Base-by-base conservation (phyloP, 768 basidiomycete genomes). In the Gymnopilus dilepis region DNA sequence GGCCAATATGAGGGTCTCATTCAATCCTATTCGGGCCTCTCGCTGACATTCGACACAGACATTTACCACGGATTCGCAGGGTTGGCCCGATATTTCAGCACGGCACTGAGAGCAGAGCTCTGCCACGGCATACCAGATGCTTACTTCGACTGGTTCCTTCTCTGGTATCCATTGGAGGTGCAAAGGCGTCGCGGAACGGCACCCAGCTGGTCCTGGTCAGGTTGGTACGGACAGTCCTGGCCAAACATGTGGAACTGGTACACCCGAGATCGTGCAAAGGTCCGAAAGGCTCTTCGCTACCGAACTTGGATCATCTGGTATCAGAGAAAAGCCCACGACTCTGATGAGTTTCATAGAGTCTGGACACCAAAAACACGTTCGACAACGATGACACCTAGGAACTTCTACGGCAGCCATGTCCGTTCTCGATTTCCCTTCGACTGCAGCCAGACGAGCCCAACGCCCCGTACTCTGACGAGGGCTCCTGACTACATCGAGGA, bases 261-360 rank as follows among this genome's bases (percentile, higher is more conserved):
- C 34, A 41, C 33, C 9, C 58, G 43, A 13, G 59, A 48, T 17
- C 54, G 47, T 56, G 11, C 28, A 8, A 24, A 22, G 33, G 22
- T 64, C 22, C 62, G 62, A 17, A 50, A 56, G 28, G 34, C 26
- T 3, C 53, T 59, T 42, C 33, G 48, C 13, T n/a, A 34, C 19
- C 43, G 58, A 4, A 64, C 62, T 8, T 64, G 62, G 62, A 60
- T 64, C 9, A 45, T 64, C 22, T 64, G 62, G 62, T 64, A 59
- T 22, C 58, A 64, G 40, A 53, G 62, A 6, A 40, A 50, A 30
- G 62, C 58, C 9, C 62, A 64, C 17, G 45, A 64, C 26, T 57
- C 55, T 2, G 47, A 59, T 40, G 58, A 56, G 6, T 60, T n/a
- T n/a, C 19, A 5, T 37, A 53, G 58, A 13, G 53, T 64, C 3